Conservation (phyloP, 164 flowering plant genomes). For the Hamamelis virginiana region DNA sequence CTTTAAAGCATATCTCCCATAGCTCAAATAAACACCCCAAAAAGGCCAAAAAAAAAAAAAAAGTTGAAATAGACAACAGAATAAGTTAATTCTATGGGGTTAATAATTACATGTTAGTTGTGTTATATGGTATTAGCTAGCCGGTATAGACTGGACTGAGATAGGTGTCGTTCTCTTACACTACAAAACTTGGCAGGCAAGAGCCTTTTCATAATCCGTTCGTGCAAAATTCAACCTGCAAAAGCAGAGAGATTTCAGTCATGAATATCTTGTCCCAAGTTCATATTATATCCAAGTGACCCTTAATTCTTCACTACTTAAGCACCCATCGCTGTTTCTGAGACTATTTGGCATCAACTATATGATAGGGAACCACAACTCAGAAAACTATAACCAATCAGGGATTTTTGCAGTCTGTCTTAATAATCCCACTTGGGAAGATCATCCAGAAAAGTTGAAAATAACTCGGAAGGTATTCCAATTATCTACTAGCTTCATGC, state of each 20-base stretch:
- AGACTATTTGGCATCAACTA: too few relatives aligned
- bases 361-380: too few relatives aligned
- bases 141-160: conserved; percentile 9
- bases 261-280: neutral
- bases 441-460: too few relatives aligned
- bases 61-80: neutral
- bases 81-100: neutral
- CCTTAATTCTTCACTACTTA: neutral
- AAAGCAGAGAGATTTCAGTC: conserved; percentile 7
- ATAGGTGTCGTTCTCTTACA: conserved; percentile 15
- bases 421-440: too few relatives aligned
- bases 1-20: conserved; percentile 5
- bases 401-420: too few relatives aligned
- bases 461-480: too few relatives aligned
- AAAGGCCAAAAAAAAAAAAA: neutral
- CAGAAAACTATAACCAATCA: too few relatives aligned
- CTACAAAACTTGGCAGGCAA: conserved; percentile 45
- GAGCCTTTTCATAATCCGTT: conserved; percentile 13
- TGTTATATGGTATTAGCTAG: conserved; percentile 18
- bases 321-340: too few relatives aligned
- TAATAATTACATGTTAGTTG: conserved; percentile 46
- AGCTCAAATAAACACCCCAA: neutral
- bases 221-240: conserved; percentile 39
- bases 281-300: neutral
- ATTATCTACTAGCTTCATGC: too few relatives aligned